Percentiles rank a stretch among this genome's conserved stretches.
These are phyloP conservation scores for Mucor racemosus DNA, from an alignment of 371 early-diverging fungal species.

Conservation along the genomic window DNA sequence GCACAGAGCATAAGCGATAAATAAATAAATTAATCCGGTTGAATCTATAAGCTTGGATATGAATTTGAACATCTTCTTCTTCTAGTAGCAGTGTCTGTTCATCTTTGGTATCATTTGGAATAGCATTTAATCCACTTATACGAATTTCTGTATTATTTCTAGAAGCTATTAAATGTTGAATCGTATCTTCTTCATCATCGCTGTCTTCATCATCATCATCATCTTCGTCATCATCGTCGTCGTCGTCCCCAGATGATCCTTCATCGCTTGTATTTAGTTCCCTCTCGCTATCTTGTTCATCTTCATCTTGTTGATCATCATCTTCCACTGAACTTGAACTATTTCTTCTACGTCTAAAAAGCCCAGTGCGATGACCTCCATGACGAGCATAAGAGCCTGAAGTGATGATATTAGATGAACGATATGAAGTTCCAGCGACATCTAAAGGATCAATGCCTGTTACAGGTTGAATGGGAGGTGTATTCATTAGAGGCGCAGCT, in stretches of 20 bases:
- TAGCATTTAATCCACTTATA: constrained; percentile 25
- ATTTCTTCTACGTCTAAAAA: constrained; percentile 32
- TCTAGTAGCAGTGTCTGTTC: constrained; percentile 35
- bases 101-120: constrained; percentile 16
- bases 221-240: not conserved
- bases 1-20: constrained; percentile 67
- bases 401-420: not conserved
- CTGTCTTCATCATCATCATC: constrained; percentile 17
- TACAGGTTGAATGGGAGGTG: constrained; percentile 30
- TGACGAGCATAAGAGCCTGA: constrained; percentile 17
- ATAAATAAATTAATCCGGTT: constrained; percentile 46
- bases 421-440: not conserved
- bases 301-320: not conserved
- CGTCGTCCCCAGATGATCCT: not conserved
- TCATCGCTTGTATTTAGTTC: constrained; percentile 44
- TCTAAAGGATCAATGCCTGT: constrained; percentile 13
- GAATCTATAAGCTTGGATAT: constrained; percentile 68
- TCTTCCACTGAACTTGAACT: constrained; percentile 21
- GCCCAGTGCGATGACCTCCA: constrained; percentile 11
- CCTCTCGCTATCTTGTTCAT: constrained; percentile 22
- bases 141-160: constrained; percentile 10
- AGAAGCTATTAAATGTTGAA: not conserved
- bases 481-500: constrained; percentile 52
- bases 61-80: constrained; percentile 58
- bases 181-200: constrained; percentile 19